Base-by-base conservation (phyloP, 805 yeast species). In the Ogataea zsoltii region DNA sequence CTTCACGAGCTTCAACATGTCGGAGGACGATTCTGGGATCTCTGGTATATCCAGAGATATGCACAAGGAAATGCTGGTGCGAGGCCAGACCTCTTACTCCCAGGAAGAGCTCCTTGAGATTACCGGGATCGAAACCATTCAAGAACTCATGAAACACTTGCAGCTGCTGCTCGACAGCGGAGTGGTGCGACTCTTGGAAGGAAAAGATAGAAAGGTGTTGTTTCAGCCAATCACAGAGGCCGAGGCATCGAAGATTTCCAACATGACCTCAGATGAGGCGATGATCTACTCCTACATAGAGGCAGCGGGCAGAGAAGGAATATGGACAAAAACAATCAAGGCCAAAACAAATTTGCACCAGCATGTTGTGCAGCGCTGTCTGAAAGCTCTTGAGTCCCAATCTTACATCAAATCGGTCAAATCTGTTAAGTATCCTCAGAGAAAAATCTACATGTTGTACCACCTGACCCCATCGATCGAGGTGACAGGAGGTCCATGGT, bases 401-500 rank as follows among this genome's bases (percentile, higher is more conserved):
- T 74, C 94, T 35, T 84, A 80, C 65, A 90, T 95, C 65, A 94
- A 94, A 64, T 77, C 87, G 49, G 89, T 94, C 61, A 92, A 94
- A 62, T 81, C 88, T 18, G 98, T 94, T 26, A 92, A 88, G 47
- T 63, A 79, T 65, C 97, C 98, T 12, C 92, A 97, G 1, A 77
- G 99, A 53, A 94, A 94, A 61, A 92, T 94, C 28, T 95, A 92
- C 67, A 94, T 94, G 98, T 74, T 94, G 43, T 92, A 91, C 63
- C 83, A 88, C 60, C 71, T 94, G 54, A 96, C 90, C 62, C 99
- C 99, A 4, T 85, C 96, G 3, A 83, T 88, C 26, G 98, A 92
- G 54, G 94, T 94, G 31, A 94, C 98, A 0, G 99, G 99, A 53
- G 99, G 99, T 4, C 98, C 98, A 3, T 94, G 99, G 99, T 94